These are phyloP conservation scores for Discostella stelligeroides DNA, from an alignment of 108 stramenopile genomes.

Conservation along the genomic window DNA sequence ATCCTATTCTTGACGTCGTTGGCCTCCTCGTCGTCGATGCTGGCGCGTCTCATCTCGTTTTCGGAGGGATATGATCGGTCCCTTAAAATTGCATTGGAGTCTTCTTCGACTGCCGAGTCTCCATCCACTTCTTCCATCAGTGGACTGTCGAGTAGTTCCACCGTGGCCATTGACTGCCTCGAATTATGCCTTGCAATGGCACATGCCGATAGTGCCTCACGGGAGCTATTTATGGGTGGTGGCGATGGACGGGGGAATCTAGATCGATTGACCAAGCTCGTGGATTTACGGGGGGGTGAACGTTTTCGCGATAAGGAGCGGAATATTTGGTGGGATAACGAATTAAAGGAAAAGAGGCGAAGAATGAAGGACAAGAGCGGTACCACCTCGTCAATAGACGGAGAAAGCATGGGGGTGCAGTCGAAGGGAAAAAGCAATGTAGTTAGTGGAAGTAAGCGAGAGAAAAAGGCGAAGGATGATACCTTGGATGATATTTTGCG, in stretches of 20 bases:
- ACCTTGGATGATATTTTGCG: constrained; percentile 74
- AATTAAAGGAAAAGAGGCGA: constrained; percentile 11
- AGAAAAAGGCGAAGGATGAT: constrained; percentile 56
- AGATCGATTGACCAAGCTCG: constrained; percentile 57
- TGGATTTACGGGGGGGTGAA: constrained; percentile 70
- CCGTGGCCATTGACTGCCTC: constrained; percentile 62
- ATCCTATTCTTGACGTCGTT: constrained; percentile 58
- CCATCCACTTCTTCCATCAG: constrained; percentile 28
- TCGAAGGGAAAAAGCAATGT: not conserved
- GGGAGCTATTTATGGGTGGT: constrained; percentile 53
- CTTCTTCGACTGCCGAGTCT: not conserved
- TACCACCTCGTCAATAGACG: not conserved
- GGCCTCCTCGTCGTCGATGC: constrained; percentile 50
- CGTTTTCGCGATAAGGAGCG: constrained; percentile 47
- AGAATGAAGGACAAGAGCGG: not conserved
- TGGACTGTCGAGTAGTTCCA: constrained; percentile 51
- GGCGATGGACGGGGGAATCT: constrained; percentile 54
- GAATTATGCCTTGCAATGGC: constrained; percentile 55
- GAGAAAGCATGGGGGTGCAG: constrained; percentile 1
- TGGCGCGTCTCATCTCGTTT: constrained; percentile 75
- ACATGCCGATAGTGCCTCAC: constrained; percentile 59
- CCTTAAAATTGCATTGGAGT: constrained; percentile 53
- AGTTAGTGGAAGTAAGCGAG: constrained; percentile 30
- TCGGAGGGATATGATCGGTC: constrained; percentile 63
- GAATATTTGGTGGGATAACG: constrained; percentile 48